These are phyloP conservation scores for Podospora sp. DNA, from an alignment of 495 filamentous ascomycete genomes.

Conservation along the genomic window DNA sequence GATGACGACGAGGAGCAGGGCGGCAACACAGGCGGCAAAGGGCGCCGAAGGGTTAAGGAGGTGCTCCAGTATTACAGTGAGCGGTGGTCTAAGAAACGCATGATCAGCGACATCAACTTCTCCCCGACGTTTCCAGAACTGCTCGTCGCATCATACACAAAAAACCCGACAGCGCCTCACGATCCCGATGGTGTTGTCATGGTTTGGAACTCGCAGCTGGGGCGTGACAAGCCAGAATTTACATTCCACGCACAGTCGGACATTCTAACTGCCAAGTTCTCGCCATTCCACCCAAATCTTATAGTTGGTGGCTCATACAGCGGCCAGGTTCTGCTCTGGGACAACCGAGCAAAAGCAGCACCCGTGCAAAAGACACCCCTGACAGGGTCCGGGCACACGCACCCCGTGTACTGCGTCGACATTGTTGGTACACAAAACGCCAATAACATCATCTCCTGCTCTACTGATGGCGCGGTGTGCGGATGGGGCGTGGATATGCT, in stretches of 20 bases:
- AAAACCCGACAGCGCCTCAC: constrained; percentile 91
- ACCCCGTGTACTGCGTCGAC: constrained; percentile 93
- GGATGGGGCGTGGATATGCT: constrained; percentile 98
- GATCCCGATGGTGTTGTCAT: constrained; percentile 94
- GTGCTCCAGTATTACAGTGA: constrained; percentile 92
- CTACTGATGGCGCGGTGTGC: constrained; percentile 95
- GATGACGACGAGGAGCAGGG: constrained; percentile 85
- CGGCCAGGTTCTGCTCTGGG: constrained; percentile 98
- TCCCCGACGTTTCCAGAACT: constrained; percentile 95
- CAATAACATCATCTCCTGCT: constrained; percentile 94
- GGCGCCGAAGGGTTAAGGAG: constrained; percentile 79
- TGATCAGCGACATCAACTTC: constrained; percentile 91
- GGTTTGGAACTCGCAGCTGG: constrained; percentile 92
- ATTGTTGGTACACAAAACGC: constrained; percentile 98
- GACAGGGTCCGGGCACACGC: constrained; percentile 89
- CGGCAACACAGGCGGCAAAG: constrained; percentile 68
- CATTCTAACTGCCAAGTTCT: constrained; percentile 93
- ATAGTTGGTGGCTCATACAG: constrained; percentile 95
- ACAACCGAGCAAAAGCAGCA: constrained; percentile 82
- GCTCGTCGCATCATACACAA: constrained; percentile 90
- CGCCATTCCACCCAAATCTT: constrained; percentile 93
- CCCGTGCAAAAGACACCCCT: constrained; percentile 95
- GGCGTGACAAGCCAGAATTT: constrained; percentile 87
- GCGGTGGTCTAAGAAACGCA: constrained; percentile 93
- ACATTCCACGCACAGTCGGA: constrained; percentile 96